These are phyloP conservation scores for Mucor irregularis DNA, from an alignment of 371 early-diverging fungal species.

Conservation along the genomic window DNA sequence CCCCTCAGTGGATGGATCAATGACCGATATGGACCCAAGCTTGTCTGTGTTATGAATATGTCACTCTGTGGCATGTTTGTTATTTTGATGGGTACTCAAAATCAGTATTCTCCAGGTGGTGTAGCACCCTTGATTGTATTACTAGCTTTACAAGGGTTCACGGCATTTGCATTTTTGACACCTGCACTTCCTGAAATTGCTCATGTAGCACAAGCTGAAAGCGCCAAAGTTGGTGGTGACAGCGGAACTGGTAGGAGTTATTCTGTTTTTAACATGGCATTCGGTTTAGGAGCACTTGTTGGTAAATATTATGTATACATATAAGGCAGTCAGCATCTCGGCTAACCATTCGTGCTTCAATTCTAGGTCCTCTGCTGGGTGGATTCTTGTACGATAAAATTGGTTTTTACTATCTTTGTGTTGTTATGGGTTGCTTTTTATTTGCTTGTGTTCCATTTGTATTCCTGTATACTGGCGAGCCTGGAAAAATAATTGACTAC, in stretches of 20 bases:
- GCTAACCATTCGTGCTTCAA: too few relatives aligned
- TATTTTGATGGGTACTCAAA: constrained; percentile 35
- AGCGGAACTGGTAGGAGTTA: constrained; percentile 42
- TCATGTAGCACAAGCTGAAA: constrained; percentile 29
- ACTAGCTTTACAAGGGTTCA: constrained; percentile 38
- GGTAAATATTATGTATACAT: too few relatives aligned
- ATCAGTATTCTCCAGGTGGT: constrained; percentile 23
- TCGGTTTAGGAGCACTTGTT: constrained; percentile 31
- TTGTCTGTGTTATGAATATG: constrained; percentile 21
- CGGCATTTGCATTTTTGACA: constrained; percentile 35
- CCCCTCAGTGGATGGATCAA: constrained; percentile 43
- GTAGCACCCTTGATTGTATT: constrained; percentile 30
- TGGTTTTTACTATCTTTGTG: constrained; percentile 15
- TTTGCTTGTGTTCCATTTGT: constrained; percentile 27
- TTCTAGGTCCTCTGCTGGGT: constrained; percentile 8
- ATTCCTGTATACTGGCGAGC: constrained; percentile 19
- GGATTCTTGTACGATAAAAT: constrained; percentile 8
- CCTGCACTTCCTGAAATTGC: constrained; percentile 49
- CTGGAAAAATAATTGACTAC: background rate
- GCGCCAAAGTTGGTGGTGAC: constrained; percentile 25
- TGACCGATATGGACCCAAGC: constrained; percentile 43
- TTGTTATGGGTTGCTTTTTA: constrained; percentile 15
- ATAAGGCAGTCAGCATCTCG: too few relatives aligned
- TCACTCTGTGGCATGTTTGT: constrained; percentile 22
- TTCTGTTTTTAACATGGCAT: constrained; percentile 52